Percentiles rank a stretch among this genome's conserved stretches.
Conservation (phyloP, 192 early-diverging fungal species). For the Linnemannia hyalina region DNA sequence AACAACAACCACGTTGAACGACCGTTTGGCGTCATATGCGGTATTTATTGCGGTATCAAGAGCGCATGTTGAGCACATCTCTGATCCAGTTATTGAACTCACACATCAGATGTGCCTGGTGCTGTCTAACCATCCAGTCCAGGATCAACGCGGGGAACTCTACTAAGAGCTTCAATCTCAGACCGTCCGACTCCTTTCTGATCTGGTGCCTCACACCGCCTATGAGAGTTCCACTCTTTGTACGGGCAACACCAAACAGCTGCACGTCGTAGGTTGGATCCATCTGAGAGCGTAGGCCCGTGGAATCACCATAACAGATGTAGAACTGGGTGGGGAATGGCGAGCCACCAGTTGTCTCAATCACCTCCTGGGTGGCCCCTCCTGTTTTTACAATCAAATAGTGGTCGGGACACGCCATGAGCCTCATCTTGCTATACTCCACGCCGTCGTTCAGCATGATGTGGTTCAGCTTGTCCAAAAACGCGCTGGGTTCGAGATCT, state of each 20-base stretch:
- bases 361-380: slow-evolving; percentile 11
- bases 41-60: background rate
- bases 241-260: slow-evolving; percentile 9
- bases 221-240: slow-evolving; percentile 5
- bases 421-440: slow-evolving; percentile 6
- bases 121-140: slow-evolving; percentile 1
- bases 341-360: slow-evolving; percentile 9
- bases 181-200: slow-evolving; percentile 11
- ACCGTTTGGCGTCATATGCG: background rate
- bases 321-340: slow-evolving; percentile 19
- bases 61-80: slow-evolving; percentile 8
- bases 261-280: slow-evolving; percentile 19
- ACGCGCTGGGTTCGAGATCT: slow-evolving; percentile 3
- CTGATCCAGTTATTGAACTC: slow-evolving; percentile 22
- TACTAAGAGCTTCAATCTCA: slow-evolving; percentile 13
- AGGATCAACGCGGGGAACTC: slow-evolving; percentile 13
- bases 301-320: background rate
- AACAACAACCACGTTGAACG: background rate
- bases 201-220: slow-evolving; percentile 19
- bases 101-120: slow-evolving; percentile 17
- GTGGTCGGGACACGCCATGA: slow-evolving; percentile 19
- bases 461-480: slow-evolving; percentile 5
- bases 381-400: background rate
- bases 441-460: background rate
- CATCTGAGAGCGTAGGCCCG: slow-evolving; percentile 1